Conservation (phyloP, 768 basidiomycete genomes). For the Boletus pseudopeckii region DNA sequence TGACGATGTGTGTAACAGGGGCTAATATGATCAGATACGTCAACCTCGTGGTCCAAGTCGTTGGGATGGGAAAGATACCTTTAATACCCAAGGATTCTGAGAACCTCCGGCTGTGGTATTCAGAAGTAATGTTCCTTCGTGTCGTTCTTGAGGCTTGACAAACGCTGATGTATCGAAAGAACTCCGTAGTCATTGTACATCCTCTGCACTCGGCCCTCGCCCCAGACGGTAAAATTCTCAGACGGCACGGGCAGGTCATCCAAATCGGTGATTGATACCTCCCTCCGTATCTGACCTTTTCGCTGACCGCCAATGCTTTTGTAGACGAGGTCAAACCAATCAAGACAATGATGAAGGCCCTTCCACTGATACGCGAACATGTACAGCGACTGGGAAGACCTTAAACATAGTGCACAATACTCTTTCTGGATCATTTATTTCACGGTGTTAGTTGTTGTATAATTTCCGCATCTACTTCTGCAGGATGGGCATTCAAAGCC, state of each 20-base stretch:
- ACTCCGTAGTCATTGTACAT: constrained; percentile 70
- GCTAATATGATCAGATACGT: constrained; percentile 58
- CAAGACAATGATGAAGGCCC: constrained; percentile 63
- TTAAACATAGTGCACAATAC: constrained; percentile 6
- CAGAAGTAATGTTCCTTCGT: constrained; percentile 43
- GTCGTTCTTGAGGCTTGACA: neutral
- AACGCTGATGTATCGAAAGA: constrained; percentile 40
- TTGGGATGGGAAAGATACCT: constrained; percentile 61
- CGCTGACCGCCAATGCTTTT: neutral
- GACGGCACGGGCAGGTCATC: constrained; percentile 63
- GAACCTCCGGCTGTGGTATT: constrained; percentile 69
- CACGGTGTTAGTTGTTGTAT: constrained; percentile 5
- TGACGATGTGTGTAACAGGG: constrained; percentile 29
- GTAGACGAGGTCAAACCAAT: constrained; percentile 72
- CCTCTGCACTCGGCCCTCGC: constrained; percentile 50
- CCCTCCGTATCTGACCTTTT: neutral
- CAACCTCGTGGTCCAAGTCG: constrained; percentile 73
- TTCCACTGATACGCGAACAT: constrained; percentile 62
- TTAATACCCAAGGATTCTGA: constrained; percentile 51
- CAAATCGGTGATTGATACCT: constrained; percentile 52
- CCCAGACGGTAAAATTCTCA: constrained; percentile 41
- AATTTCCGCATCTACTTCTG: constrained; percentile 2
- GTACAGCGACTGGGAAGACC: constrained; percentile 36
- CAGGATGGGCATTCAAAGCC: constrained; percentile 33
- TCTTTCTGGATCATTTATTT: neutral